Evolutionary conservation across 2,329 filamentous ascomycete species (phyloP), one percentile per base, ranked within the genome.

Genomic region (Ophiostoma sp.): DNA sequence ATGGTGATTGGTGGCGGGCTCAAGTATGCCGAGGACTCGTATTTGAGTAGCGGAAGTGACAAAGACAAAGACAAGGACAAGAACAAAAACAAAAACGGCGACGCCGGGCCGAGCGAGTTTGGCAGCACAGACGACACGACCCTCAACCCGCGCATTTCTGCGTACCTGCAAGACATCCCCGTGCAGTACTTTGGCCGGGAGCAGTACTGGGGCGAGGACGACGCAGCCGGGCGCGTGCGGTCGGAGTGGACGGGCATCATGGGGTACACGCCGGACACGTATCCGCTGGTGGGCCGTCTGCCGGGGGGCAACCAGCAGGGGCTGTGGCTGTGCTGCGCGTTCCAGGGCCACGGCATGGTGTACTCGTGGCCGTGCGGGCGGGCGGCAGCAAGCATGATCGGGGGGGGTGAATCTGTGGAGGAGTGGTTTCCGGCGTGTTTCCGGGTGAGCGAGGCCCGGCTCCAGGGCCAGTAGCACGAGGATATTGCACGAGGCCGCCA

Each of bases 331-430:
- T 81, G 83, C 41, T 86, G 84, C 3, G 83, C 86, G 6, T 90
- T 90, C 73, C 88, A 89, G 73, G 89, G 89, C 0, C 87, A 90
- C 76, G 87, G 87, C 0, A 90, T 90, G 88, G 87, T 87, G 1
- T 77, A 87, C 41, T 86, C 86, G 69, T 85, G 87, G 79, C 84
- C 87, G 76, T 85, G 83, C 36, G 87, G 87, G 0, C 82, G 84
- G 73, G 88, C 84, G 0, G 74, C 90, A 71, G 84, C 82, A 1
- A 78, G 79, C 39, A 87, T 89, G 84, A 82, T 88, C 72, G 73
- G 77, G 54, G 78, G 76, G 20, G 6, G 41, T 0, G 77, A 79
- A 36, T 76, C 74, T 1, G 76, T 82, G 8, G 73, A 71, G 7
- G 72, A 74, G 11, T 88, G 85, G 86, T 87, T 88, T 66, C 86